These are phyloP conservation scores for Quercus ilex DNA, from an alignment of 306 rosid genomes.

Conservation along the genomic window DNA sequence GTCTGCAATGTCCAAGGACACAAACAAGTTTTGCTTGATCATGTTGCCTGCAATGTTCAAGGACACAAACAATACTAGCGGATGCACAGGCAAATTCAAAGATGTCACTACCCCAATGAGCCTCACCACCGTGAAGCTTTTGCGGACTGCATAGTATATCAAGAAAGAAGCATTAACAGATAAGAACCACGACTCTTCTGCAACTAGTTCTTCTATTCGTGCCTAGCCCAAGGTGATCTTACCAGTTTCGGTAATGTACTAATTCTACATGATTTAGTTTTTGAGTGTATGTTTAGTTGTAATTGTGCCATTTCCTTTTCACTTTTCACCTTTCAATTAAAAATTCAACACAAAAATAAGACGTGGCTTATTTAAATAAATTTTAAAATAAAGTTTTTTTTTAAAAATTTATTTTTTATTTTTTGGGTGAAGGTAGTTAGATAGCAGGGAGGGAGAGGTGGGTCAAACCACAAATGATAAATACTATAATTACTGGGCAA, in stretches of 20 bases:
- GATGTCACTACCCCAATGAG: conserved; percentile 28
- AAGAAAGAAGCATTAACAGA: conserved; percentile 55
- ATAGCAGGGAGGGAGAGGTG: too few relatives aligned
- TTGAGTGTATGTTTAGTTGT: neutral
- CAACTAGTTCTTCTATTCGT: conserved; percentile 6
- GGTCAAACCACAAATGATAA: too few relatives aligned
- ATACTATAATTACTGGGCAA: too few relatives aligned
- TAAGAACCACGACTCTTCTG: conserved; percentile 20
- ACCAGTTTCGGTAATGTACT: conserved; percentile 28
- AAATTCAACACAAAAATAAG: too few relatives aligned
- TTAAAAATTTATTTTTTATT: too few relatives aligned
- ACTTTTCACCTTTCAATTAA: neutral
- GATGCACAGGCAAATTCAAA: conserved; percentile 19
- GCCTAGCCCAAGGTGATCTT: conserved; percentile 16
- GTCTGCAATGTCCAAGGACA: conserved; percentile 55
- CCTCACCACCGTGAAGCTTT: conserved; percentile 75
- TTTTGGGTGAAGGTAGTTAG: too few relatives aligned
- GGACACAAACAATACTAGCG: conserved; percentile 4
- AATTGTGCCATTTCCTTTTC: neutral
- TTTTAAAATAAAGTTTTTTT: too few relatives aligned
- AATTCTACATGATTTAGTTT: neutral
- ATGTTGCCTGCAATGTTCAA: conserved; percentile 46
- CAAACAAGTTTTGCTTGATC: too few relatives aligned
- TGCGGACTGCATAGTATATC: conserved; percentile 86
- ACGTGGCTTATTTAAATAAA: too few relatives aligned